phyloP scores from a whole-genome alignment of 257 asterid species.

The Solanum gracilifrons region DNA sequence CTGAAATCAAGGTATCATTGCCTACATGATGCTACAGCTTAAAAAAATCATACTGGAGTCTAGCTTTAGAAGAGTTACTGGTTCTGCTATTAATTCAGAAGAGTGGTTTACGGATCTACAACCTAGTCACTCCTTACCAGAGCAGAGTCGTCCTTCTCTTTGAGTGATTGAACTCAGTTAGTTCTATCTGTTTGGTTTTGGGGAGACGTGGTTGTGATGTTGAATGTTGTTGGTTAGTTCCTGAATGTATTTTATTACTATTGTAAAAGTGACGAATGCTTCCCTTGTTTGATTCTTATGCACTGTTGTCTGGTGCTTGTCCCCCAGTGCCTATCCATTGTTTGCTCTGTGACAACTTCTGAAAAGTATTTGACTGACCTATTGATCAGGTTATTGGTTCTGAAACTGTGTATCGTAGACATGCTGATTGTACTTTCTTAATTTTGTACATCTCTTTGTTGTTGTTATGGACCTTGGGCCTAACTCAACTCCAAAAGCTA shows the following conservation, averaged over 20 bases:
- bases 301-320: not conserved
- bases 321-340: not conserved
- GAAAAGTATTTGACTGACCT: not conserved
- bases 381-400: not conserved
- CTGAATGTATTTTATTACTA: not conserved
- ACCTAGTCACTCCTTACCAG: not conserved
- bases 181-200: not conserved
- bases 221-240: not conserved
- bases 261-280: not conserved
- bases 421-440: not conserved
- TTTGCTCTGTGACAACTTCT: not conserved
- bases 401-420: not conserved
- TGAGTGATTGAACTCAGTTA: not conserved
- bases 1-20: not conserved
- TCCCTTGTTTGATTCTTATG: constrained; percentile 1
- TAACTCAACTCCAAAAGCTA: not conserved
- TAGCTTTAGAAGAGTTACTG: not conserved
- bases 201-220: not conserved
- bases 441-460: not conserved
- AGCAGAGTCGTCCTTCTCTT: not conserved
- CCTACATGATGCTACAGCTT: not conserved
- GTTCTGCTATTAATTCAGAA: not conserved
- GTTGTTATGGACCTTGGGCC: not conserved
- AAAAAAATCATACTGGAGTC: not conserved
- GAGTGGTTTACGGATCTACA: not conserved